Conservation (phyloP, 164 flowering plant species). For the Macadamia integrifolia region DNA sequence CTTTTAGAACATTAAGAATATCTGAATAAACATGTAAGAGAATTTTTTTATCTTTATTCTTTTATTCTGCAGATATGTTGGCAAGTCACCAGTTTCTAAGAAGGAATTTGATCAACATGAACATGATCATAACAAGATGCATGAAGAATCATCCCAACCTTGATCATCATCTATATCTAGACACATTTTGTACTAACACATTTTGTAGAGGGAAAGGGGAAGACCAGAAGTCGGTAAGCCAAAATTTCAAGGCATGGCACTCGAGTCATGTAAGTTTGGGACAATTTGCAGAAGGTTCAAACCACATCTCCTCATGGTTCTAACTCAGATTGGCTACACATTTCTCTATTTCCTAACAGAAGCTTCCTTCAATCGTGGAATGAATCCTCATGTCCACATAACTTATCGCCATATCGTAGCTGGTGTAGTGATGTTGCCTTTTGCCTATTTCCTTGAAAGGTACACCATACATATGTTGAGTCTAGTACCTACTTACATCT, state of each 20-base stretch:
- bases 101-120: conserved; percentile 18
- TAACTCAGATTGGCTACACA: conserved; percentile 62
- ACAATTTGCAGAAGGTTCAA: conserved; percentile 33
- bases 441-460: conserved; percentile 82
- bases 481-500: no score
- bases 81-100: conserved; percentile 4
- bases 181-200: background rate
- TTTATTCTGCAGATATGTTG: background rate
- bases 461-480: conserved; percentile 7
- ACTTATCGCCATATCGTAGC: conserved; percentile 61
- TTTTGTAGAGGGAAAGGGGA: background rate
- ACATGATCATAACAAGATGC: conserved; percentile 30
- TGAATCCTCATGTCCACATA: conserved; percentile 74
- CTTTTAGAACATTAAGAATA: background rate
- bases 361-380: conserved; percentile 82
- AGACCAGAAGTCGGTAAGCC: background rate
- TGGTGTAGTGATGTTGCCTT: conserved; percentile 53
- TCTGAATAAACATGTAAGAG: conserved; percentile 1
- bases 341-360: conserved; percentile 66
- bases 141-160: conserved; percentile 15
- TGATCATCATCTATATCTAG: conserved; percentile 9
- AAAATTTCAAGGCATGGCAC: conserved; percentile 12
- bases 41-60: background rate
- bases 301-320: conserved; percentile 63
- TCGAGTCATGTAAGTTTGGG: background rate